phyloP scores from a whole-genome alignment of 2,329 filamentous ascomycete species.

The Penicillium capsulatum region DNA sequence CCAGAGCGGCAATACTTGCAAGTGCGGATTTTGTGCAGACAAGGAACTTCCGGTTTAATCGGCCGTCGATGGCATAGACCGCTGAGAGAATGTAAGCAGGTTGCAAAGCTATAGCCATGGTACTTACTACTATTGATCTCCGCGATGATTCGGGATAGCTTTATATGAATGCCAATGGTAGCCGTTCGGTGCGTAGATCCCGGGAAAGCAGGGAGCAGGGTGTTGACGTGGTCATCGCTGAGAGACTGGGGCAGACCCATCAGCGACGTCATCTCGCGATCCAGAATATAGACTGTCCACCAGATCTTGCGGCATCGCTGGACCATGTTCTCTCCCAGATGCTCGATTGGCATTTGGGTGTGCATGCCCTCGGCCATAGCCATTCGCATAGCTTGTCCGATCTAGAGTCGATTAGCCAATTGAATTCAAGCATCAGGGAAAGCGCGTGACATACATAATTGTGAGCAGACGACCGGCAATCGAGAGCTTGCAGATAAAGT shows the following conservation, averaged over 20 bases:
- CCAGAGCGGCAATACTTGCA: conserved; percentile 37
- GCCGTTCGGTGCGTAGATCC: conserved; percentile 38
- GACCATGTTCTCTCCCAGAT: conserved; percentile 44
- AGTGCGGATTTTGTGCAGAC: conserved; percentile 41
- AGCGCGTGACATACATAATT: conserved; percentile 47
- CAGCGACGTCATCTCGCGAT: conserved; percentile 52
- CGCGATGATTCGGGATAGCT: conserved; percentile 44
- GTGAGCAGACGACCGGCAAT: conserved; percentile 49
- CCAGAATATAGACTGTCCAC: conserved; percentile 55
- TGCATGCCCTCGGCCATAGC: conserved; percentile 52
- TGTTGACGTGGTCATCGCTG: conserved; percentile 50
- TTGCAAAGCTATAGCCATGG: no score
- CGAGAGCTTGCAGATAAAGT: conserved; percentile 51
- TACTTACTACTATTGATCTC: conserved; percentile 45
- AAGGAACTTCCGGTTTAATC: conserved; percentile 35
- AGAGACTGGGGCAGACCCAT: conserved; percentile 52
- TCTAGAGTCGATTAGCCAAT: conserved; percentile 45
- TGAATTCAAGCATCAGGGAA: no score
- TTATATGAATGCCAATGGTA: conserved; percentile 46
- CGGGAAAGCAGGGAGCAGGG: conserved; percentile 44
- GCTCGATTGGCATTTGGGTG: conserved; percentile 48
- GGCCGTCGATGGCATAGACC: conserved; percentile 42
- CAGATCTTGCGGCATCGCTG: conserved; percentile 51
- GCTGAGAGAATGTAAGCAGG: conserved; percentile 28
- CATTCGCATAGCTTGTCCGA: conserved; percentile 53